These are phyloP conservation scores for Cucurbitaria berberidis DNA, from an alignment of 2,329 filamentous ascomycete species.

Conservation along the genomic window DNA sequence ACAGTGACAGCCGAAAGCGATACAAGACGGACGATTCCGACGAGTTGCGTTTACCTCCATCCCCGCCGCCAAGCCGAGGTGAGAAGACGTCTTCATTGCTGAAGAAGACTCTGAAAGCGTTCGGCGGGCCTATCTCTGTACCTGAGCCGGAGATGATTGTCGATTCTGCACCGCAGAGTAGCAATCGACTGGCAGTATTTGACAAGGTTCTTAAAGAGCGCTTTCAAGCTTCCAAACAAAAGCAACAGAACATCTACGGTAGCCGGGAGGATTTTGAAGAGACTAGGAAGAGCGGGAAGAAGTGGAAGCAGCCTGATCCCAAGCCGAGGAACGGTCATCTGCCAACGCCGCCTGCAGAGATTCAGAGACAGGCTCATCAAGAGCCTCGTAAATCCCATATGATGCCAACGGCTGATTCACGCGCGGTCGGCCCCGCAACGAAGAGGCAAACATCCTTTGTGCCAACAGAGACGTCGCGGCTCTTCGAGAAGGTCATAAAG, in stretches of 20 bases:
- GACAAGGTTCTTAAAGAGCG: conserved; percentile 21
- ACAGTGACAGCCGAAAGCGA: conserved; percentile 22
- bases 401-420: neutral
- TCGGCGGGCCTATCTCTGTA: conserved; percentile 25
- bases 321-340: conserved; percentile 18
- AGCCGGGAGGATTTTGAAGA: conserved; percentile 19
- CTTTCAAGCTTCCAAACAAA: conserved; percentile 6
- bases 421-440: neutral
- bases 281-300: conserved; percentile 15
- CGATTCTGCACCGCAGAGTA: conserved; percentile 7
- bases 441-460: conserved; percentile 2
- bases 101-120: conserved; percentile 17
- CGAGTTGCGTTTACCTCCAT: conserved; percentile 6
- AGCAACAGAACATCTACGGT: conserved; percentile 13
- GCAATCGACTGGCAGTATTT: conserved; percentile 12
- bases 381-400: conserved; percentile 5
- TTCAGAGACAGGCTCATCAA: conserved; percentile 13
- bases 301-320: conserved; percentile 1
- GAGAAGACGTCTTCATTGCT: conserved; percentile 8
- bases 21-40: conserved; percentile 15
- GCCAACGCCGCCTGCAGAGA: conserved; percentile 30
- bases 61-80: conserved; percentile 1
- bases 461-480: conserved; percentile 11
- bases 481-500: conserved; percentile 12
- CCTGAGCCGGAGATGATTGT: conserved; percentile 17